Base-by-base conservation (phyloP, 2,329 filamentous ascomycete species). In the Venturia pyrina region DNA sequence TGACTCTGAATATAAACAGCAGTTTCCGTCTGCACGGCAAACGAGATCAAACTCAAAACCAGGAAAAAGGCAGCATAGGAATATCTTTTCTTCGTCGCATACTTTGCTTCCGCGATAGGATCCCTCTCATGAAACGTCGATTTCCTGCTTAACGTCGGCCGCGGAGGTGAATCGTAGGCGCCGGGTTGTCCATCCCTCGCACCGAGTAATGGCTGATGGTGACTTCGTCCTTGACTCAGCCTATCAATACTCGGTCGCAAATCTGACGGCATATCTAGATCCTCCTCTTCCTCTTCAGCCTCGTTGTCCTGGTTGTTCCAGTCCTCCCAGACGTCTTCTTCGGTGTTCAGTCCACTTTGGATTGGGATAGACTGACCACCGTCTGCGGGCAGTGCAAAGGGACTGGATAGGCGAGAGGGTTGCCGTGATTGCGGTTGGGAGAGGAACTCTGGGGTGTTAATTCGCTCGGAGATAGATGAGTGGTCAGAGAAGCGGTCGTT, bases 21-120 rank as follows among this genome's bases (percentile, higher is more conserved):
- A 65, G 96, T 91, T 81, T 98, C 93, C 3, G 95, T 98, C 83
- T 99, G 95, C 6, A 96, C 81, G 61, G 91, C 91, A 75, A 99
- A 99, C 73, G 90, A 89, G 67, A 96, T 79, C 73, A 99, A 81
- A 73, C 90, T 95, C 70, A 97, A 74, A 40, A 89, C 78, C 68
- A 99, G 82, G 77, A 97, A 97, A 70, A 92, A 85, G 63, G 85
- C 88, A 1, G 95, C 93, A 74, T 93, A 91, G 32, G 89, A 88
- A 78, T 99, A 98, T 77, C 91, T 91, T 74, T 86, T 89, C 73
- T 85, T 85, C 44, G 90, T 92, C 56, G 87, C 88, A 67, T 83
- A 78, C 69, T 84, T 83, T 21, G 86, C 83, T 70, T 84, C 81
- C 44, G 81, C 80, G 67, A 86, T 83, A n/a, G 91, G 90, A 73